Evolutionary conservation across 176 grass and related monocot genomes (phyloP), one percentile per base, ranked within the genome.

Genomic region (Aegilops speltoides): DNA sequence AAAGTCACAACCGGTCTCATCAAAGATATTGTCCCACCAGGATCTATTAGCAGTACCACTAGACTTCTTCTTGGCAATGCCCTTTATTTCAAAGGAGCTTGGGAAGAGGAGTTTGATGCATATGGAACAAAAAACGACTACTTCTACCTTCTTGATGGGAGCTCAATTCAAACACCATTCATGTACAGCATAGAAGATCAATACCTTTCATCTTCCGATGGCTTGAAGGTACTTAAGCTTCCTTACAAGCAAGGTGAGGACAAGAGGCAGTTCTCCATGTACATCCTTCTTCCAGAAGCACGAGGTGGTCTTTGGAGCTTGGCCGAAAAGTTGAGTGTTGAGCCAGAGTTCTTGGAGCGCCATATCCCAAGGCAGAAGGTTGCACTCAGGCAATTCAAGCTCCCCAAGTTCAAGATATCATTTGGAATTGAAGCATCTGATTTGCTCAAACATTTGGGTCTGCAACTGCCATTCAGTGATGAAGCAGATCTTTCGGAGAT

Each of bases 81-180:
- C 69, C 69, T 73, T 24, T 73, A 73, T 43, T 73, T 73, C 37
- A 73, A 73, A 73, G 69, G 69, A 41, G 36, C 22, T 73, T 73
- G 69, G 69, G 3, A 6, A 41, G 11, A 73, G 2, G 2, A 11
- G 10, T 73, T 73, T 73, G 22, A 41, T 6, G 0, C 37, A 43
- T 3, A 2, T 15, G 13, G 3, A 12, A 73, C 37, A 14, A 13
- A 13, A n/a, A n/a, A 7, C 1, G 36, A 15, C 20, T 0, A 24
- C 10, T 73, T 73, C 22, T n/a, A 43, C 37, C 69, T 73, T 24
- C 69, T 73, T 15, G 69, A 73, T 43, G 69, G 69, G 36, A 73
- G 69, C 37, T 43, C 69, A 73, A 38, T 73, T 73, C 69, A 73
- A 73, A 24, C 69, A 43, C 69, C 69, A 73, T 73, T 73, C 37